Base-by-base conservation (phyloP, 176 grass and related monocot species). In the Oryza meyeriana region DNA sequence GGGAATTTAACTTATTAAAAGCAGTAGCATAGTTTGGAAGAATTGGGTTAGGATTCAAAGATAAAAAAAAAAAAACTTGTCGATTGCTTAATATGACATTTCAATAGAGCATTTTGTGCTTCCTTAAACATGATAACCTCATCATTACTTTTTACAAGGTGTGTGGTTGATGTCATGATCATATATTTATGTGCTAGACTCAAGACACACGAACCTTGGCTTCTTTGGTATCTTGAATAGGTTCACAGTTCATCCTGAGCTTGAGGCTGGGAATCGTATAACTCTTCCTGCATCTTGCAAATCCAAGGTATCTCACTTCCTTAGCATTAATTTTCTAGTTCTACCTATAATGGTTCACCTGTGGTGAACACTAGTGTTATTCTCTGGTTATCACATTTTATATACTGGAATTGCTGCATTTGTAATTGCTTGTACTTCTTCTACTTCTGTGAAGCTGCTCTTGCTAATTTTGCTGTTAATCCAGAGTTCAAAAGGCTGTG, bases 201-300 rank as follows among this genome's bases (percentile, higher is more conserved):
- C 31, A 70, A 30, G 18, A 27, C 10, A 72, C 24, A 76, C 52
- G 3, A 47, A 40, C 12, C 26, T 31, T 80, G 59, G 28, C 25
- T 68, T 33, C 4, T 84, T 55, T 75, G 17, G 17, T 81, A 39
- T 83, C 66, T 81, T 89, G 28, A 84, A 61, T 77, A 98, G 95
- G 18, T 98, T 98, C 63, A 48, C 0, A 71, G 38, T 78, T 57
- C 17, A 82, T 82, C 95, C 95, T n/a, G 95, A 98, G 86, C 79
- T 98, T 74, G 95, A 98, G 87, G 84, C 92, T 55, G 84, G 90
- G 82, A 94, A 98, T 75, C 74, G 81, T 69, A 86, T 98, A 93
- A 91, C 77, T 79, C 88, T 89, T 79, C 92, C 95, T 68, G 68
- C 75, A 39, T 88, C 52, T 32, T 98, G 95, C 72, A 84, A 88